Evolutionary conservation across 208 protist genomes (phyloP), one percentile per base, ranked within the genome.

Genomic region (Blechomonas ayalai): DNA sequence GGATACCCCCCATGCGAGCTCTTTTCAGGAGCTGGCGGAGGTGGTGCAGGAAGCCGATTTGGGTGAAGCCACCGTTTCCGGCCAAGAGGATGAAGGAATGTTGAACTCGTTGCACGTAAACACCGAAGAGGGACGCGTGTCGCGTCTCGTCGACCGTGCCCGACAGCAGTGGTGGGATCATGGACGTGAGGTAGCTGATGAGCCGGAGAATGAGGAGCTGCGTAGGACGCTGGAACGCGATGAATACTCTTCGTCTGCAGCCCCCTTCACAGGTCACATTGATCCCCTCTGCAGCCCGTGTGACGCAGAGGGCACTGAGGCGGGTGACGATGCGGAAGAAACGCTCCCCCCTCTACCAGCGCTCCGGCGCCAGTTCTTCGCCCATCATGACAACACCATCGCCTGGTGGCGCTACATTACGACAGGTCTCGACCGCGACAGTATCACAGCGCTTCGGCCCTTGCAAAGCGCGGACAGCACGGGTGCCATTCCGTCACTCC

Each of bases 321-420:
- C 18, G 3, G 8, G 29, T 8, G 15, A 22, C 20, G 33, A 4
- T 20, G 28, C 24, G 5, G 19, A 37, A 8, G 20, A 29, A 53
- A 0, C 44, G 29, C 9, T 31, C 15, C n/a, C 27, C 39, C 1
- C 25, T 42, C 34, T 59, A 8, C 5, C 15, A 4, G 33, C n/a
- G 13, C 5, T 63, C 10, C 69, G 68, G 38, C 47, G 52, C 18
- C 37, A 37, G 26, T 50, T 91, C 6, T 89, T 92, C 37, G 45
- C 50, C 24, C 29, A 61, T 32, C 35, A 48, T 5, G 79, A 89
- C 54, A 43, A 31, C 18, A 52, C 66, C 4, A 63, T 82, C 10
- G 76, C 79, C 26, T 92, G 83, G 80, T 89, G 79, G 76, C 72
- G 64, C 39, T 92, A 89, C 62, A 82, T 92, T 42, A 60, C 61